Percentiles rank a stretch among this genome's conserved stretches.
Conservation (phyloP, 2,329 filamentous ascomycete genomes). For the Dactylella cylindrospora region DNA sequence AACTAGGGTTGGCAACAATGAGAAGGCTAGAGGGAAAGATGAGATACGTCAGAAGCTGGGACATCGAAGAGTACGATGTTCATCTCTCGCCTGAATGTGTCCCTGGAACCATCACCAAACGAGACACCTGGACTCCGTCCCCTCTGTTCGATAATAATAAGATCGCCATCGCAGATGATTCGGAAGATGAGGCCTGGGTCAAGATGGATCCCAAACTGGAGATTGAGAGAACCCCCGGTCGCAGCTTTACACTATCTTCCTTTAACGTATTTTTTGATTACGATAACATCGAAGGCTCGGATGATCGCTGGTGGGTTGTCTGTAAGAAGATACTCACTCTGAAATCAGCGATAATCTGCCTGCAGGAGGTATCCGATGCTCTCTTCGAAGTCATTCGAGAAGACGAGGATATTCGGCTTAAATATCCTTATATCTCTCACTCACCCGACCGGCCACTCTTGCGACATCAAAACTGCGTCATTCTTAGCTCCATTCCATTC, state of each 20-base stretch:
- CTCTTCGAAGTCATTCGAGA: conserved; percentile 62
- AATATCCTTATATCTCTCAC: conserved; percentile 62
- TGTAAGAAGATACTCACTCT: conserved; percentile 52
- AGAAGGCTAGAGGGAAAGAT: conserved; percentile 55
- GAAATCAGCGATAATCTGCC: conserved; percentile 52
- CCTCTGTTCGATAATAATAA: conserved; percentile 45
- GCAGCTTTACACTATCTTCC: conserved; percentile 51
- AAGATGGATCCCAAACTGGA: background rate
- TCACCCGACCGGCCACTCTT: conserved; percentile 63
- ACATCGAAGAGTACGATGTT: conserved; percentile 14
- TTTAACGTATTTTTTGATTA: conserved; percentile 56
- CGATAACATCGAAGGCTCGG: conserved; percentile 51
- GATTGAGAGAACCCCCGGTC: conserved; percentile 12
- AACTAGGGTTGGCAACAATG: conserved; percentile 40
- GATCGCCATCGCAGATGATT: conserved; percentile 48
- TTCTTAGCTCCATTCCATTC: conserved; percentile 57
- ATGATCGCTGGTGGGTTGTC: conserved; percentile 50
- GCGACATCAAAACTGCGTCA: conserved; percentile 63
- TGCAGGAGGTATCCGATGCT: conserved; percentile 67
- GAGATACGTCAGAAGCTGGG: conserved; percentile 52
- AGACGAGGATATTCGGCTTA: conserved; percentile 54
- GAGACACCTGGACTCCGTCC: conserved; percentile 6
- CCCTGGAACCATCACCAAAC: conserved; percentile 15
- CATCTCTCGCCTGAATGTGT: conserved; percentile 18
- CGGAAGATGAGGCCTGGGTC: conserved; percentile 43